Evolutionary conservation across 2,329 filamentous ascomycete species (phyloP), one percentile per base, ranked within the genome.

Genomic region (Fusarium scirpi): DNA sequence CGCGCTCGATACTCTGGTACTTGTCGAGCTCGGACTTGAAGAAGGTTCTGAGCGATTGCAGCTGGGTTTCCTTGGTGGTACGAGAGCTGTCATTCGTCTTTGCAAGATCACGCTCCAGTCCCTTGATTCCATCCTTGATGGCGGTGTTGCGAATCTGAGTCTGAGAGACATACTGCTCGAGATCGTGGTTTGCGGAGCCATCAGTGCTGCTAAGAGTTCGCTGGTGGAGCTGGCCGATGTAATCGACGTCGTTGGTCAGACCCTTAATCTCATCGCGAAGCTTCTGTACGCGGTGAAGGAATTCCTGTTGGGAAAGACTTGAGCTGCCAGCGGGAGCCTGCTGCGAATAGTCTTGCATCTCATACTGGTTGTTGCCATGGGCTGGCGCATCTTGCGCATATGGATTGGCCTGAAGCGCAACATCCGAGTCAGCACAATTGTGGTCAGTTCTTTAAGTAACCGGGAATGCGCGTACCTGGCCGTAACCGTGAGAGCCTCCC

Each of bases 41-140:
- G 59, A 89, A 89, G 67, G 85, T 86, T 84, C 91, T 93, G 77
- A 94, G 84, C 66, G 88, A 87, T 72, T 88, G 85, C 59, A 92
- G 86, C 79, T 94, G 92, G 65, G 87, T 89, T 76, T 86, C 85
- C 84, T 95, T 95, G 72, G 91, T 85, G 65, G 81, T 83, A 79
- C 90, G 90, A 69, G 85, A 85, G 58, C 83, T 82, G 78, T 89
- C 87, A 34, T 82, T 80, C 22, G 90, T 91, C 78, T 89, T 88
- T 78, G 85, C 83, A 47, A 90, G 87, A 79, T 95, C 92, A 65
- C 82, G 84, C 81, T 94, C 92, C 58, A 95, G 85, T 72, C 87
- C 87, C 80, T 92, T 92, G 83, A 95, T 92, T 81, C 92, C 89
- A 77, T 93, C 90, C 78, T 92, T 91, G 84, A 95, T 93, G 70